Conservation (phyloP, 2,329 filamentous ascomycete genomes). For the Scopulariopsis brevicaulis region DNA sequence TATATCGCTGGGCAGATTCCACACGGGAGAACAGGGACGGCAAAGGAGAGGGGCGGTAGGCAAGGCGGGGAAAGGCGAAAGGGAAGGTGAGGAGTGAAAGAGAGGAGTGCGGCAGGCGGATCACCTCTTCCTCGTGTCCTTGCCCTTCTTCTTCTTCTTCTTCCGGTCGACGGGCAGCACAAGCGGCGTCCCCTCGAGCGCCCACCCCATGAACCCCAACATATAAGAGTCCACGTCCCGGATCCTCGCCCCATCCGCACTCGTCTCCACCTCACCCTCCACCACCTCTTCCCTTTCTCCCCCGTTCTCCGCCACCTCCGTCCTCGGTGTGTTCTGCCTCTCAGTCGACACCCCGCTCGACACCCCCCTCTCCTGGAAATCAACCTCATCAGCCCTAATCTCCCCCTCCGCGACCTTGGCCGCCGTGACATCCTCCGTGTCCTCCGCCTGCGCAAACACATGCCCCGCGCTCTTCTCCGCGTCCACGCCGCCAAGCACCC, state of each 20-base stretch:
- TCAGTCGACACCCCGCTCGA: conserved; percentile 29
- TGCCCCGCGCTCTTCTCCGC: conserved; percentile 45
- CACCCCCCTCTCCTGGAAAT: conserved; percentile 58
- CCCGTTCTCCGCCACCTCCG: conserved; percentile 17
- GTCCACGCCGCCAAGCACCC: conserved; percentile 48
- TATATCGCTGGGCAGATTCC: too few species aligned
- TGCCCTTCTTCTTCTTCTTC: conserved; percentile 48
- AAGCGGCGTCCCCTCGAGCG: conserved; percentile 45
- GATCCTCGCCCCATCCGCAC: conserved; percentile 47
- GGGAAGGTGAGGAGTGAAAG: too few species aligned
- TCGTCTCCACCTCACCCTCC: conserved; percentile 33
- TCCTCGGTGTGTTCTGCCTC: conserved; percentile 36
- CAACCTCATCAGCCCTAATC: conserved; percentile 72
- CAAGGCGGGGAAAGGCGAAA: too few species aligned
- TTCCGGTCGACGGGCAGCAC: conserved; percentile 56
- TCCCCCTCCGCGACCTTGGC: conserved; percentile 84
- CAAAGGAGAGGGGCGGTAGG: too few species aligned
- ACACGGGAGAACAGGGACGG: too few species aligned
- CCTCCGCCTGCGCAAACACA: conserved; percentile 81
- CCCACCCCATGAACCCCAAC: conserved; percentile 54
- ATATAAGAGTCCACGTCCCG: conserved; percentile 66
- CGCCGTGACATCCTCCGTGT: conserved; percentile 81
- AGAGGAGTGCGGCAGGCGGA: neutral
- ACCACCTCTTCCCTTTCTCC: conserved; percentile 17
- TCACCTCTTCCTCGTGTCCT: conserved; percentile 41